Base-by-base conservation (phyloP, 495 filamentous ascomycete genomes). In the Oidiodendron maius region DNA sequence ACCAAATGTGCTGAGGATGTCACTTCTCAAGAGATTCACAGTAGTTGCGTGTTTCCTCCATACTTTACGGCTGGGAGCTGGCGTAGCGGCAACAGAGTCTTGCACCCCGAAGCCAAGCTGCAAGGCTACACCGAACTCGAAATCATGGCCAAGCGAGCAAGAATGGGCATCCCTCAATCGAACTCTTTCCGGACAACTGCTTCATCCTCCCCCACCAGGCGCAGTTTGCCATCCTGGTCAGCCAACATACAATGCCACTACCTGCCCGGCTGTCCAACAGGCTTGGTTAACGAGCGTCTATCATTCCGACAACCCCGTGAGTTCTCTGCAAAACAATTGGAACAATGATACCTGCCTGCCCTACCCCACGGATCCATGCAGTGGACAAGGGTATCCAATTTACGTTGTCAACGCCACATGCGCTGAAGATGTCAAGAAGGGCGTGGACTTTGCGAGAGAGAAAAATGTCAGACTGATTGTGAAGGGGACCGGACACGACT, bases 401-500 rank as follows among this genome's bases (percentile, higher is more conserved):
- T 71, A 69, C 49, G 65, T 73, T 47, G 53, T 75, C 8, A 74
- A 77, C 48, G 69, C 68, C 0, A 71, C 67, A 5, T 63, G 51
- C 6, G 52, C 68, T 1, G 47, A 57, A 11, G 66, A 72, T 48
- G 61, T 73, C 39, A 67, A 72, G 57, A 52, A 62, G 4, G 64
- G 64, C 9, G 54, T 74, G 1, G 59, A 71, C 13, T 75, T 72
- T 53, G 72, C 72, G 18, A 65, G 58, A 16, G 52, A 69, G 35
- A 60, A 81, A 38, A 76, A 79, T 43, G 71, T 87, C 48, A 69
- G 82, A 20, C 54, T 87, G 9, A 62, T 84, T 26, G 67, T 89
- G 35, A 80, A 80, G 38, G 82, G 77, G 45, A 80, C 77, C 1
- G 83, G 83, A 3, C 80, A 82, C 61, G 79, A 79, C 47, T 71